A percentile compares a stretch with the other conserved stretches of the same genome.
Conservation (phyloP, 2,329 filamentous ascomycete genomes). For the Colletotrichum graminicola region DNA sequence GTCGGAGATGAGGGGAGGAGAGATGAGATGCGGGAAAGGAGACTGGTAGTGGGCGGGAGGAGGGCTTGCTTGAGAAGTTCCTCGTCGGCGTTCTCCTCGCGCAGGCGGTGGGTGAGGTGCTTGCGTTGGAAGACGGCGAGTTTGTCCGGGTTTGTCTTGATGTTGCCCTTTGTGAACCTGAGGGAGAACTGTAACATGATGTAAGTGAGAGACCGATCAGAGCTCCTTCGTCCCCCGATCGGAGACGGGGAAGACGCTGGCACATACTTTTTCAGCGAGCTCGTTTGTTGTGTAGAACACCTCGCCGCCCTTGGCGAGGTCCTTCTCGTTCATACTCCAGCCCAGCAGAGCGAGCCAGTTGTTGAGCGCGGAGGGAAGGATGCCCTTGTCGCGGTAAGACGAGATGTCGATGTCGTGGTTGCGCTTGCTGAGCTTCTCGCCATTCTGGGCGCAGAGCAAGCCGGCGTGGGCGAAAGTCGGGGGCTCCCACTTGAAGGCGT, state of each 20-base stretch:
- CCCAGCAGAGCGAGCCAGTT: slow-evolving; percentile 91
- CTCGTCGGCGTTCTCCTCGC: slow-evolving; percentile 36
- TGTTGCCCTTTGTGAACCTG: slow-evolving; percentile 92
- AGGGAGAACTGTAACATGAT: slow-evolving; percentile 73
- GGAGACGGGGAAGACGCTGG: neutral
- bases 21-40: slow-evolving; percentile 32
- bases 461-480: slow-evolving; percentile 86
- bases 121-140: slow-evolving; percentile 82
- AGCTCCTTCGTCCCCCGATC: too few relatives aligned
- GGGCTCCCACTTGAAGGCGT: slow-evolving; percentile 79
- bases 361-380: slow-evolving; percentile 65
- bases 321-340: slow-evolving; percentile 75
- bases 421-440: slow-evolving; percentile 88
- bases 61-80: slow-evolving; percentile 33
- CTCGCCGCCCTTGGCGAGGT: slow-evolving; percentile 56
- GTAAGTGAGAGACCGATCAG: slow-evolving; percentile 24
- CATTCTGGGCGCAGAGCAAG: slow-evolving; percentile 75
- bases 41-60: slow-evolving; percentile 30
- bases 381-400: slow-evolving; percentile 61
- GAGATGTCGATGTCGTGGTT: slow-evolving; percentile 68
- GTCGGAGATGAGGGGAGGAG: slow-evolving; percentile 1
- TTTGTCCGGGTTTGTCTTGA: slow-evolving; percentile 84
- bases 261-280: slow-evolving; percentile 74
- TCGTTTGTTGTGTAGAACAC: slow-evolving; percentile 79
- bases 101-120: slow-evolving; percentile 61